Base-by-base conservation (phyloP, 306 rosid species). In the Glycyrrhiza uralensis region DNA sequence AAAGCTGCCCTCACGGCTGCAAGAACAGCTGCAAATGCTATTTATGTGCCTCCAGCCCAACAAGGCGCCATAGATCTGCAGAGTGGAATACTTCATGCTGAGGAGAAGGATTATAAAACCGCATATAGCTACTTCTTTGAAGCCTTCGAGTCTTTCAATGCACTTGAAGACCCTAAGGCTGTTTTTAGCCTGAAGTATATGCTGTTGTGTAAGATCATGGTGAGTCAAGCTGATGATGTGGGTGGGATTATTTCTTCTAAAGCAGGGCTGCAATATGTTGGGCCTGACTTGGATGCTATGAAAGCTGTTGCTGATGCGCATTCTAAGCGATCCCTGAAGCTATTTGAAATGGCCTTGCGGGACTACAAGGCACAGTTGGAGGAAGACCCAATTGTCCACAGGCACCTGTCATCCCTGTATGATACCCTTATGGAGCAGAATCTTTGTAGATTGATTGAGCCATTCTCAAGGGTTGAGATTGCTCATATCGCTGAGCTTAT, bases 1-100 rank as follows among this genome's bases (percentile, higher is more conserved):
- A 93, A 93, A 80, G 98, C 98, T 42, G 91, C 97, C 9, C 90
- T 93, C 60, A 93, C 98, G 0, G 97, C 97, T 11, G 98, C 98
- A 50, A 86, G 97, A 83, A 93, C 98, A 35, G 98, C 97, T 46
- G 98, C 97, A 44, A 93, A 93, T 77, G 95, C 97, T 6, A 90
- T 93, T 70, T 93, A 93, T 59, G 98, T 90, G 32, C 98, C 98
- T 39, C 96, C 97, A n/a, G 98, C 96, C 46, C 97, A 93, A 64
- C 98, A 93, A 80, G 98, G 98, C 35, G 88, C 90, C 42, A 90
- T 90, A 12, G 97, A 93, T 83, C 59, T 93, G 82, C 97, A 90
- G 89, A 90, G 97, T 70, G 98, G 98, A 55, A 93, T 93, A 71
- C 97, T 90, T 66, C 98, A 90, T 32, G 98, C 98, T 0, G 98